Conservation (phyloP, 768 basidiomycete species). For the Suillus brevipes region DNA sequence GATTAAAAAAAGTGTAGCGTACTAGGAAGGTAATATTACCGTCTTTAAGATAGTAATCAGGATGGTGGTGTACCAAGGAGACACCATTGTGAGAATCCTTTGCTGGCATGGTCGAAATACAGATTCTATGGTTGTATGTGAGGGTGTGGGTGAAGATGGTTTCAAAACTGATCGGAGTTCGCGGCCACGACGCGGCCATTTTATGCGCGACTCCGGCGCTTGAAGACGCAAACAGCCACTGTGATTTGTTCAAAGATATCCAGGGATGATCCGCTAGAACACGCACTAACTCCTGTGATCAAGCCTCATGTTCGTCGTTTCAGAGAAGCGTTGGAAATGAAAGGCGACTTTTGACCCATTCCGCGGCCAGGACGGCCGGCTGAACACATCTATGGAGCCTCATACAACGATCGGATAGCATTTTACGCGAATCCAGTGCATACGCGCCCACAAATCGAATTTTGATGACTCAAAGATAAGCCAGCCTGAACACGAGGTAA, state of each 20-base stretch:
- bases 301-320: not conserved
- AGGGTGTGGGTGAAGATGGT: no score
- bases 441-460: not conserved
- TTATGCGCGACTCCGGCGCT: not conserved
- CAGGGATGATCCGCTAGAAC: not conserved
- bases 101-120: not conserved
- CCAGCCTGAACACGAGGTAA: not conserved
- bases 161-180: not conserved
- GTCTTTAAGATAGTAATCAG: not conserved
- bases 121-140: not conserved
- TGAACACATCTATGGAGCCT: not conserved
- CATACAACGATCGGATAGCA: not conserved
- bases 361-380: no score
- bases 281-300: not conserved
- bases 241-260: not conserved
- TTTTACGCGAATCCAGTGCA: not conserved
- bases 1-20: not conserved
- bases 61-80: not conserved
- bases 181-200: not conserved
- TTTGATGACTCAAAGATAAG: not conserved
- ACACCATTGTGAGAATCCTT: not conserved
- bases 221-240: not conserved
- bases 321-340: not conserved
- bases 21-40: not conserved
- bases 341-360: not conserved